Conservation (phyloP, 768 basidiomycete species). For the Collybia nuda region DNA sequence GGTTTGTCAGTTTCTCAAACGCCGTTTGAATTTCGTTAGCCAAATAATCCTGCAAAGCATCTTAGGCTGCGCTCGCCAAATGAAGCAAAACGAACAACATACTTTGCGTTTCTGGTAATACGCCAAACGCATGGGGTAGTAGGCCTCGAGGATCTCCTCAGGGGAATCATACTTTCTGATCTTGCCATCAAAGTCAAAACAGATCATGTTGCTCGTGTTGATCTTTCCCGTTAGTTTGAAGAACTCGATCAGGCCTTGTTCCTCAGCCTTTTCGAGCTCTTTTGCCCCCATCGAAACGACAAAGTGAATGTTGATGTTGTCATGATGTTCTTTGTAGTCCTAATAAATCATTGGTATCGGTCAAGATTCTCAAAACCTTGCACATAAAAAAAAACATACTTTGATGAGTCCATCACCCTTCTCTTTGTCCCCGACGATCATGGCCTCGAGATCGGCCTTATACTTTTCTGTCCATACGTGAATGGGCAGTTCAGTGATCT, state of each 20-base stretch:
- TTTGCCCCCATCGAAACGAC: constrained; percentile 77
- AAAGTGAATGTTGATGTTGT: constrained; percentile 90
- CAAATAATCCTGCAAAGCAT: constrained; percentile 65
- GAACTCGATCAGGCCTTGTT: constrained; percentile 84
- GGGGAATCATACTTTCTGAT: constrained; percentile 90
- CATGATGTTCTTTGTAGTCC: constrained; percentile 98
- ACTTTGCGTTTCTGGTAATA: constrained; percentile 98
- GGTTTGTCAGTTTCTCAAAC: constrained; percentile 87
- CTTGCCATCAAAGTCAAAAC: constrained; percentile 94
- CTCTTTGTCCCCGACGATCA: constrained; percentile 81
- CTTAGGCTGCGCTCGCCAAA: constrained; percentile 3
- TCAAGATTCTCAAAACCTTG: neutral
- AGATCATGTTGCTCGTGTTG: constrained; percentile 96
- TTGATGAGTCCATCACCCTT: constrained; percentile 68
- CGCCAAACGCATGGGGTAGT: constrained; percentile 84
- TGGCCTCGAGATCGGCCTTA: constrained; percentile 87
- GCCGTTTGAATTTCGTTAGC: constrained; percentile 78
- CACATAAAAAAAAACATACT: constrained; percentile 37
- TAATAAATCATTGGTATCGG: constrained; percentile 27
- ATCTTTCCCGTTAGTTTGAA: constrained; percentile 89
- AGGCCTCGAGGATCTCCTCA: constrained; percentile 92
- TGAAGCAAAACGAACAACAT: constrained; percentile 9
- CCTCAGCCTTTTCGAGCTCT: constrained; percentile 83
- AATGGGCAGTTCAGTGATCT: constrained; percentile 94
- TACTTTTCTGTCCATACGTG: constrained; percentile 93